Base-by-base conservation (phyloP, 73 alveolate genomes). In the Halteria grandinella region DNA sequence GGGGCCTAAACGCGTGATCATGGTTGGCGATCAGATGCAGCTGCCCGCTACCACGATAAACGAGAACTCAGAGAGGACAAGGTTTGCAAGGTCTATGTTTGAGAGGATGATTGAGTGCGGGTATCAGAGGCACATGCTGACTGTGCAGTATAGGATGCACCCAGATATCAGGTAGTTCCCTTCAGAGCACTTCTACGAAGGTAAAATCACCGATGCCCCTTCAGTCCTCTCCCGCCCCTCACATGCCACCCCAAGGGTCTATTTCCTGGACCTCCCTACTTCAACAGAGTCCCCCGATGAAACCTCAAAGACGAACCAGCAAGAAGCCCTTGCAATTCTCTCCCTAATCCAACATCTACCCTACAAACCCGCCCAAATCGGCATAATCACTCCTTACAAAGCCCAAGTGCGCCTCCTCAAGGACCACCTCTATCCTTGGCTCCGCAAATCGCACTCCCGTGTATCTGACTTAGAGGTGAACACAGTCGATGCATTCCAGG, bases 11-110 rank as follows among this genome's bases (percentile, higher is more conserved):
- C 81, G 79, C 48, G 69, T 84, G 52, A 83, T 95, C 60, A 70
- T 95, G 37, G 97, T 95, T 0, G 99, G 99, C 0, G 99, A 95
- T 50, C 99, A 95, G 64, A 85, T 80, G 71, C 98, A 95, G 73
- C 89, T 95, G 12, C 98, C 99, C 0, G 99, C 99, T 8, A 95
- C 99, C 10, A 85, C 83, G 31, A 93, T 95, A 87, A 74, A 89
- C 37, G 77, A 83, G 59, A 50, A 79, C 66, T 85, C 93, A 25
- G 18, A 69, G 0, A 74, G 70, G 44, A 80, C 79, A 24, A 53
- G 34, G 33, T 91, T 66, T 85, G 45, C 76, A 51, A 63, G 95
- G 29, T 79, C 91, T 5, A 54, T 93, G 14, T 94, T 88, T 74
- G 98, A 94, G 78, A 91, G 98, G 51, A 64, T 94, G 36, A 53